phyloP scores from a whole-genome alignment of 1,139 yeast genomes.

The Meyerozyma elateridarum region DNA sequence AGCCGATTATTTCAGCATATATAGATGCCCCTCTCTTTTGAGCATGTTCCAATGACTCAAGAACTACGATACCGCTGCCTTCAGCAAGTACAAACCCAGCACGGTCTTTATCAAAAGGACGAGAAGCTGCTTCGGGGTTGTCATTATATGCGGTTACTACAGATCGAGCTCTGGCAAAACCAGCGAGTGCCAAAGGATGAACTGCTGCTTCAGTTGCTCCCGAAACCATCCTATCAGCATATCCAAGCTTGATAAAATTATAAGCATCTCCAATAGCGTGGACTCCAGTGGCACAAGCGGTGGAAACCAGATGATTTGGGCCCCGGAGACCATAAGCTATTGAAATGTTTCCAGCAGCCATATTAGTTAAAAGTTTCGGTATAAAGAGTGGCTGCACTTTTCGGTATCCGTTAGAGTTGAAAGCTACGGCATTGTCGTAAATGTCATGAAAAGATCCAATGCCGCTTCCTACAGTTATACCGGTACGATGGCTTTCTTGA shows the following conservation, averaged over 20 bases:
- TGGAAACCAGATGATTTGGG: slow-evolving; percentile 82
- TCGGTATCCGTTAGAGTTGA: slow-evolving; percentile 52
- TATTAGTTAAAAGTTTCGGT: slow-evolving; percentile 78
- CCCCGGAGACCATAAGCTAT: slow-evolving; percentile 74
- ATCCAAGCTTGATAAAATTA: slow-evolving; percentile 72
- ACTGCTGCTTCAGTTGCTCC: slow-evolving; percentile 90
- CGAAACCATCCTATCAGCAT: slow-evolving; percentile 83
- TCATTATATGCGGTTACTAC: slow-evolving; percentile 63
- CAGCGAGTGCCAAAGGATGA: slow-evolving; percentile 85
- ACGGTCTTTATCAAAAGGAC: slow-evolving; percentile 81
- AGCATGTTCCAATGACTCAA: slow-evolving; percentile 81
- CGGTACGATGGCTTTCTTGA: slow-evolving; percentile 32
- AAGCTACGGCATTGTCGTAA: slow-evolving; percentile 54
- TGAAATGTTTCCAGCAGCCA: slow-evolving; percentile 93
- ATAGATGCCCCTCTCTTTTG: slow-evolving; percentile 56
- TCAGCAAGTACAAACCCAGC: slow-evolving; percentile 92
- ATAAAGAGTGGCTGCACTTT: slow-evolving; percentile 82
- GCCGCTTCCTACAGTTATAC: slow-evolving; percentile 90
- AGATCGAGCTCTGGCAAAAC: slow-evolving; percentile 87
- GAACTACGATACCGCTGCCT: slow-evolving; percentile 77
- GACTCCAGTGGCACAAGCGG: slow-evolving; percentile 97
- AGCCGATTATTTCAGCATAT: slow-evolving; percentile 79
- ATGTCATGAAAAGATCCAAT: slow-evolving; percentile 84
- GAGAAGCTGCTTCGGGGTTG: slow-evolving; percentile 59
- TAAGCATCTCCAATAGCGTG: slow-evolving; percentile 93